A percentile compares a stretch with the other conserved stretches of the same genome.
phyloP scores from a whole-genome alignment of 495 filamentous ascomycete species.

The Glarea lozoyensis region DNA sequence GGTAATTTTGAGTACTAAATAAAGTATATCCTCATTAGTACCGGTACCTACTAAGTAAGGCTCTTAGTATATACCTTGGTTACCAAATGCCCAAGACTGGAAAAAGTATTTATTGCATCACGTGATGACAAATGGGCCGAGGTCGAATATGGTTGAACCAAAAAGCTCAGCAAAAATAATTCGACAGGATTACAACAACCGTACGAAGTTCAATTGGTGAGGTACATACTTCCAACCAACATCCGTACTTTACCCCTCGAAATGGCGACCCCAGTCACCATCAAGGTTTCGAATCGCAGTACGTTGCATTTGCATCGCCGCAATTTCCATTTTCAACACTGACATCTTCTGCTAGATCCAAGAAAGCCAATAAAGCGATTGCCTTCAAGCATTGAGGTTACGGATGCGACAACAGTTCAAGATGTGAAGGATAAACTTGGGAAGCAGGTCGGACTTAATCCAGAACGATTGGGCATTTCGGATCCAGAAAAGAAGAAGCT shows the following conservation, averaged over 20 bases:
- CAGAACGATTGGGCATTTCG: conserved; percentile 58
- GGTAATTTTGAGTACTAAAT: too few species aligned
- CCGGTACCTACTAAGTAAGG: too few species aligned
- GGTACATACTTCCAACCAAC: too few species aligned
- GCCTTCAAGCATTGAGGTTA: conserved; percentile 55
- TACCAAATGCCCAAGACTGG: too few species aligned
- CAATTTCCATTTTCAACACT: background rate
- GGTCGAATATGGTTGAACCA: too few species aligned
- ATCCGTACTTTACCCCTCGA: background rate
- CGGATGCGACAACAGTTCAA: conserved; percentile 49
- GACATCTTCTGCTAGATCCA: conserved; percentile 16
- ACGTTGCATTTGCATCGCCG: background rate
- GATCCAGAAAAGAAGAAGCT: conserved; percentile 60
- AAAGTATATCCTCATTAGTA: too few species aligned
- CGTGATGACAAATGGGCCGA: too few species aligned
- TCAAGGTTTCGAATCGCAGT: conserved; percentile 12
- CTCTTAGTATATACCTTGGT: too few species aligned
- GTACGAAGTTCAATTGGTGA: too few species aligned
- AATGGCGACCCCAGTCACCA: conserved; percentile 6
- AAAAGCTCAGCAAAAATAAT: too few species aligned
- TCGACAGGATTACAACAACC: too few species aligned
- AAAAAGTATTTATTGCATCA: too few species aligned
- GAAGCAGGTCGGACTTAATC: conserved; percentile 35
- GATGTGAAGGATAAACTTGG: conserved; percentile 44
- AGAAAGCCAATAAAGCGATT: conserved; percentile 62